Conservation (phyloP, 306 rosid genomes). For the Pterocarpus macrocarpus region DNA sequence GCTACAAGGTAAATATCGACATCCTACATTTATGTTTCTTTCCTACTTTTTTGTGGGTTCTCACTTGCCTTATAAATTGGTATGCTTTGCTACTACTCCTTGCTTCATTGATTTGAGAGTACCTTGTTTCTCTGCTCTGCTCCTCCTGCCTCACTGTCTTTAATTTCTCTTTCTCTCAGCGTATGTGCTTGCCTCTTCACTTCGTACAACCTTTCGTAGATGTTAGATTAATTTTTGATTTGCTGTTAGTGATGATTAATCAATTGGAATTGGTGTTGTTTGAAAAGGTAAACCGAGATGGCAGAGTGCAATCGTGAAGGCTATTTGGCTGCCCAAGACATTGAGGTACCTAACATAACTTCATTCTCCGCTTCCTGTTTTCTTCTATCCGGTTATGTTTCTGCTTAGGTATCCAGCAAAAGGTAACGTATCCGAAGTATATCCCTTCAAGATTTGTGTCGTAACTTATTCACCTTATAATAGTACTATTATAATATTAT, state of each 20-base stretch:
- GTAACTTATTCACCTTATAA: too few relatives aligned
- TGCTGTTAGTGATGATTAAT: background rate
- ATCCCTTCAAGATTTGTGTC: too few relatives aligned
- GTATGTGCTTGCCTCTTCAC: too few relatives aligned
- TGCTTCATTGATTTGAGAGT: too few relatives aligned
- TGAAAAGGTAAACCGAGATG: slow-evolving; percentile 51
- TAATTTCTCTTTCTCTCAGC: too few relatives aligned
- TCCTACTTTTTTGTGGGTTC: background rate
- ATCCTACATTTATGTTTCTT: slow-evolving; percentile 28
- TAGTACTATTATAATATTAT: too few relatives aligned
- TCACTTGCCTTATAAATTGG: slow-evolving; percentile 6
- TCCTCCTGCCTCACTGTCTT: too few relatives aligned
- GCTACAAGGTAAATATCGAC: slow-evolving; percentile 24
- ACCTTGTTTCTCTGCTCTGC: too few relatives aligned
- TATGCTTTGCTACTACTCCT: background rate
- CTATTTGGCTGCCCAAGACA: slow-evolving; percentile 53
- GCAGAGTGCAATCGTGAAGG: slow-evolving; percentile 62
- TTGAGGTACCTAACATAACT: slow-evolving; percentile 49
- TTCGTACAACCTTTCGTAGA: background rate
- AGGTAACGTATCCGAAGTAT: too few relatives aligned
- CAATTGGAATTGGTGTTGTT: background rate
- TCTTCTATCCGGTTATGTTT: background rate
- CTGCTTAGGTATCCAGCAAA: background rate
- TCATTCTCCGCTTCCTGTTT: background rate
- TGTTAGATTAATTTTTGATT: background rate